Evolutionary conservation across 2,329 filamentous ascomycete species (phyloP).

Genomic region (Sporothrix luriei): DNA sequence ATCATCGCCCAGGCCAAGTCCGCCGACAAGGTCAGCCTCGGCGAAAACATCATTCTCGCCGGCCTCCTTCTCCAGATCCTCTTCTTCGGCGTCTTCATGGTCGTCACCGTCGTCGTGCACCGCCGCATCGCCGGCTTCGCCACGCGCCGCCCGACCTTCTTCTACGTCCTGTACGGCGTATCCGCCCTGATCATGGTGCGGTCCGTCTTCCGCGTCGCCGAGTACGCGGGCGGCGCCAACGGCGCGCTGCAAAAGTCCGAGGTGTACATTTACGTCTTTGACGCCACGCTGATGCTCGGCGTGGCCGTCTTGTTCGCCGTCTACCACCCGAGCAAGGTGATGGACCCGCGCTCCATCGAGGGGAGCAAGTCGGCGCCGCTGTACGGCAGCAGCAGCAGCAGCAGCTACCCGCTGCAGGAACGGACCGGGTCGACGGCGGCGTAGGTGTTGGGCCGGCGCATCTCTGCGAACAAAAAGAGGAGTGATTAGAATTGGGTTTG

Average conservation of each 20-base stretch:
- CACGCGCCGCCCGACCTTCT: conserved; percentile 11
- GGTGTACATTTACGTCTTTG: conserved; percentile 42
- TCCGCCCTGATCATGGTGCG: conserved; percentile 44
- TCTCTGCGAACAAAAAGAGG: too few species aligned
- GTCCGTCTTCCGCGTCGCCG: conserved; percentile 45
- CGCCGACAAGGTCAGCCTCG: conserved; percentile 38
- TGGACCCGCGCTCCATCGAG: neutral
- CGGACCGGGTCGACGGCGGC: neutral
- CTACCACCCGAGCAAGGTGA: conserved; percentile 24
- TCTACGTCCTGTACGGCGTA: conserved; percentile 36
- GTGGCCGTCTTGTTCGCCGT: conserved; percentile 32
- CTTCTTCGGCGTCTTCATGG: conserved; percentile 51
- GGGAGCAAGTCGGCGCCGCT: neutral
- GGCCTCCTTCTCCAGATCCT: conserved; percentile 53
- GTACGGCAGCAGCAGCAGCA: conserved; percentile 15
- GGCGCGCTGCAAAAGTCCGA: conserved; percentile 41
- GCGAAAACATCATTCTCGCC: conserved; percentile 51
- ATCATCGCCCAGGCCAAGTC: conserved; percentile 39
- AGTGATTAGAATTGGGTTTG: too few species aligned
- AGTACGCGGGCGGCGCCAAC: conserved; percentile 43
- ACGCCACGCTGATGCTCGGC: conserved; percentile 39
- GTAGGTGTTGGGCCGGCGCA: too few species aligned
- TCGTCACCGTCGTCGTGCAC: conserved; percentile 24
- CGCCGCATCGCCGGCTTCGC: conserved; percentile 20
- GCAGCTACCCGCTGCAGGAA: conserved; percentile 15